Base-by-base conservation (phyloP, 1,139 yeast genomes). In the Zygosaccharomyces sapae region DNA sequence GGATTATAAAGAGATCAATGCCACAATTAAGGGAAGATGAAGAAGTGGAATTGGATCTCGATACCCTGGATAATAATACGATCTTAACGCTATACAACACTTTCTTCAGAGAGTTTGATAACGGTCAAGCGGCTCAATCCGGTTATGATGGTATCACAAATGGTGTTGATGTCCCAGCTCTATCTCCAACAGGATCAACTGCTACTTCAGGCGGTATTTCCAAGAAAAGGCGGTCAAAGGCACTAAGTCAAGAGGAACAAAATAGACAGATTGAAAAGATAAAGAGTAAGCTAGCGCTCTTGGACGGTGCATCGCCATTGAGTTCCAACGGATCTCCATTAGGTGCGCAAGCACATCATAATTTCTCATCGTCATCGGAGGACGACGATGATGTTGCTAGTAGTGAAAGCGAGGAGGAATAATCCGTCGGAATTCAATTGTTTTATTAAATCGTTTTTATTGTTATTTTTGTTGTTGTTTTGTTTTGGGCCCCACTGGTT, bases 1-100 rank as follows among this genome's bases (percentile, higher is more conserved):
- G 85, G 47, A 87, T 92, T 54, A 88, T 92, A 57, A 86, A 86
- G 62, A 95, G 86, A 66, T 85, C 87, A 56, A 79, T 89, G 74
- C 87, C 87, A n/a, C 86, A 87, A 56, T 76, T 86, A 55, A 76
- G 76, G 55, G 81, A 80, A 59, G 75, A 74, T 48, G 83, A 80
- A 39, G 98, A 92, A 61, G 94, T 92, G 51, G 98, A 94, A 72
- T 76, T 92, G 54, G 98, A 94, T 68, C 86, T 94, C 83, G 97
- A 92, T 67, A 86, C 85, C 68, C 77, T 92, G 58, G 96, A 88
- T 59, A 90, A 88, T 56, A 74, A 80, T 45, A 90, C 97, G 1
- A 79, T 90, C 43, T 71, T 87, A 64, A 86, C 87, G 62, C 73
- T 92, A 56, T 90, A 90, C 73, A 84, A 86, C 48, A 56, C 68